phyloP scores from a whole-genome alignment of 768 basidiomycete species.

The Leccinum truebloodii region DNA sequence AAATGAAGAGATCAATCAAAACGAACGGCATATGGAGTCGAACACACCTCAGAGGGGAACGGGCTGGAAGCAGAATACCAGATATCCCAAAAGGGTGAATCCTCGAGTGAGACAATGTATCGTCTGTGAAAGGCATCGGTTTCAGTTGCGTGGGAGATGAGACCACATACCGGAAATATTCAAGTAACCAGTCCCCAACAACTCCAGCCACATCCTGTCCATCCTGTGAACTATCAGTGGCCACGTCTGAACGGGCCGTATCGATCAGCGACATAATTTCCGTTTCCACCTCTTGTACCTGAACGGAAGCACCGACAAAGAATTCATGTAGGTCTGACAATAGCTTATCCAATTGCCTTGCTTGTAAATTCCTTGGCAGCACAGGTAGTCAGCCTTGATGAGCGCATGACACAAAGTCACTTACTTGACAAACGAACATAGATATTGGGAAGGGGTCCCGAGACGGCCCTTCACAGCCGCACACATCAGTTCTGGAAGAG shows the following conservation, averaged over 20 bases:
- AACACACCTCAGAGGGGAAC: conserved; percentile 65
- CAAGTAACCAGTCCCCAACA: conserved; percentile 51
- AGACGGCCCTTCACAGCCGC: conserved; percentile 46
- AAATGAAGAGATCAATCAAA: conserved; percentile 1
- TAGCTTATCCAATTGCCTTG: conserved; percentile 36
- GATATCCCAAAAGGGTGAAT: conserved; percentile 59
- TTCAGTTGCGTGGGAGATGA: not conserved
- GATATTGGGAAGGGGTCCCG: conserved; percentile 42
- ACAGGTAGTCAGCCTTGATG: conserved; percentile 17
- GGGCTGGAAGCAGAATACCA: conserved; percentile 71
- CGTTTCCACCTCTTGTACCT: conserved; percentile 37
- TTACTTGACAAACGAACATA: conserved; percentile 52
- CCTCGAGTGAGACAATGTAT: conserved; percentile 48
- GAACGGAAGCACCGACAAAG: conserved; percentile 35
- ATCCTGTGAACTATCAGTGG: conserved; percentile 18
- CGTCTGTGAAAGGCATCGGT: conserved; percentile 35
- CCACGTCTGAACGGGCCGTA: conserved; percentile 21
- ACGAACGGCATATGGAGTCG: not conserved
- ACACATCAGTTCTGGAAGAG: conserved; percentile 44
- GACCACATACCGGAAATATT: conserved; percentile 48
- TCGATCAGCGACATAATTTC: conserved; percentile 29
- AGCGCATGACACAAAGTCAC: conserved; percentile 14
- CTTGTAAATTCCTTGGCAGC: conserved; percentile 41
- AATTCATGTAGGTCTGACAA: conserved; percentile 43
- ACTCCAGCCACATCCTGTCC: conserved; percentile 22